phyloP scores from a whole-genome alignment of 305 asterid species.

The Solanum aculeatissimum region DNA sequence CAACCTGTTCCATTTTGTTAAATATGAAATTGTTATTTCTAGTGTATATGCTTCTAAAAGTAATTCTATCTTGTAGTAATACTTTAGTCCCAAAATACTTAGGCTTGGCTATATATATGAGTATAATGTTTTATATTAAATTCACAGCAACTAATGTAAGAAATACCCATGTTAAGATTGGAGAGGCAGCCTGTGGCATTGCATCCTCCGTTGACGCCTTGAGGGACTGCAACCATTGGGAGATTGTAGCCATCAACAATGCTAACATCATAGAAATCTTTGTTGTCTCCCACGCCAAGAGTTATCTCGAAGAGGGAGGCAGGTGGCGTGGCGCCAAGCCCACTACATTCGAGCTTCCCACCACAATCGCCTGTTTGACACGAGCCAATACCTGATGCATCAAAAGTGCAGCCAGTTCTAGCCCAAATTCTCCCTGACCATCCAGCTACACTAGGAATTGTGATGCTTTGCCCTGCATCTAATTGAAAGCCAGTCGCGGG shows the following conservation, averaged over 20 bases:
- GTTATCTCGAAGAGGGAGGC: slow-evolving; percentile 80
- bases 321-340: slow-evolving; percentile 70
- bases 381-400: slow-evolving; percentile 48
- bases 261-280: slow-evolving; percentile 71
- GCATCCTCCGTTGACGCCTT: slow-evolving; percentile 40
- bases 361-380: slow-evolving; percentile 88
- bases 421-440: slow-evolving; percentile 91
- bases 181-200: slow-evolving; percentile 65
- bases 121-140: too few relatives aligned
- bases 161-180: slow-evolving; percentile 58
- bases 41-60: background rate
- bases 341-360: slow-evolving; percentile 60
- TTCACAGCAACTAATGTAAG: background rate
- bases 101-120: too few relatives aligned
- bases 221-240: slow-evolving; percentile 53
- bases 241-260: slow-evolving; percentile 71
- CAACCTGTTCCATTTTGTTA: slow-evolving; percentile 42
- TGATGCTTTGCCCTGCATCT: slow-evolving; percentile 42
- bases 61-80: background rate
- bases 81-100: too few relatives aligned
- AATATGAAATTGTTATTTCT: background rate
- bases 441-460: slow-evolving; percentile 42
- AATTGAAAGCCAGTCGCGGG: slow-evolving; percentile 61
- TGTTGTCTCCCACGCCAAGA: slow-evolving; percentile 42
- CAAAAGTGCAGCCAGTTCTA: slow-evolving; percentile 69